Percentiles rank a stretch among this genome's conserved stretches.
These are phyloP conservation scores for Fusarium caatingaense DNA, from an alignment of 2,329 filamentous ascomycete genomes.

Conservation along the genomic window DNA sequence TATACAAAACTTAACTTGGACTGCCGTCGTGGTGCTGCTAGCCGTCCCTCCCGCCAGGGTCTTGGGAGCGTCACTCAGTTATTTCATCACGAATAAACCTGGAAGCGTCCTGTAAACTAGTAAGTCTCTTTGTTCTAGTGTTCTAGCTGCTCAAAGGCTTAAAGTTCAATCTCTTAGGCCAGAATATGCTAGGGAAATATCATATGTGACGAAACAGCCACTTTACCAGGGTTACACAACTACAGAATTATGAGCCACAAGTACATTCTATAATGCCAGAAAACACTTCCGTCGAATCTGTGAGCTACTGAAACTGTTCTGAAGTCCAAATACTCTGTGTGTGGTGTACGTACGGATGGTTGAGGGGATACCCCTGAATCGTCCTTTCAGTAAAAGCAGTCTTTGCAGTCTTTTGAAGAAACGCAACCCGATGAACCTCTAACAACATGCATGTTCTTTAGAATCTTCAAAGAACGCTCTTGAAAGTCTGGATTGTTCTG, in stretches of 20 bases:
- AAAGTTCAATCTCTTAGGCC: background rate
- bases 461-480: fast-evolving
- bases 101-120: fast-evolving
- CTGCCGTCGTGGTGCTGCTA: too few species aligned
- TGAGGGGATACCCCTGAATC: background rate
- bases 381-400: background rate
- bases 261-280: background rate
- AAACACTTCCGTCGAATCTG: background rate
- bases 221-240: background rate
- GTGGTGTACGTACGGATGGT: background rate
- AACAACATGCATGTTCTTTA: background rate
- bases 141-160: background rate
- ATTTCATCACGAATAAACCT: too few species aligned
- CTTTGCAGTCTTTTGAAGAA: background rate
- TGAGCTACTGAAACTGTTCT: background rate
- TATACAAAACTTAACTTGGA: background rate
- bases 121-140: background rate
- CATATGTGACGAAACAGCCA: conserved; percentile 8
- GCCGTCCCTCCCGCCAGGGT: background rate
- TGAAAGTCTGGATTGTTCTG: background rate
- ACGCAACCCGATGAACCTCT: background rate
- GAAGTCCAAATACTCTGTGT: background rate
- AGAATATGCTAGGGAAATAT: background rate
- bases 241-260: background rate
- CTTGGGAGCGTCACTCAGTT: background rate